A percentile compares a stretch with the other conserved stretches of the same genome.
phyloP scores from a whole-genome alignment of 2,329 filamentous ascomycete species.

The Delphinella strobiligena region DNA sequence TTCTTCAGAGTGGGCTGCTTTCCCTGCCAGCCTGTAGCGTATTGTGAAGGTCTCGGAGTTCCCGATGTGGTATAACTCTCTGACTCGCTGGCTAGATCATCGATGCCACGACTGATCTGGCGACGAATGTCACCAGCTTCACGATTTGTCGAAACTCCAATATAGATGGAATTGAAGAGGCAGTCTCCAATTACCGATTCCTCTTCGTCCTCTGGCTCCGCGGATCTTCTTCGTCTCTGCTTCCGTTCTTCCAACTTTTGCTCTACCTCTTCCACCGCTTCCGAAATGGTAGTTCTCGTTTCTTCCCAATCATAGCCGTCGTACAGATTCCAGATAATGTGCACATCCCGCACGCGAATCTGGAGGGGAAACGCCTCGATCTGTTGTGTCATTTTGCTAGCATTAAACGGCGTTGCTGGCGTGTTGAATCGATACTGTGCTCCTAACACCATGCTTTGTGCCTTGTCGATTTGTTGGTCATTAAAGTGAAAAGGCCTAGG shows the following conservation, averaged over 20 bases:
- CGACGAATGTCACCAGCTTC: conserved; percentile 72
- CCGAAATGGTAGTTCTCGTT: conserved; percentile 74
- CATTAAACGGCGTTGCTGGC: conserved; percentile 9
- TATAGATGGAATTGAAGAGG: conserved; percentile 97
- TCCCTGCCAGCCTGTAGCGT: conserved; percentile 18
- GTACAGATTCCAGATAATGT: conserved; percentile 94
- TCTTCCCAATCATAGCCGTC: conserved; percentile 94
- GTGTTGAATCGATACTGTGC: conserved; percentile 19
- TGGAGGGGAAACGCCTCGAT: conserved; percentile 42
- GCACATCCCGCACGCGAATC: conserved; percentile 70
- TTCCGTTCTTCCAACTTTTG: conserved; percentile 65
- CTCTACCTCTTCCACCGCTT: conserved; percentile 82
- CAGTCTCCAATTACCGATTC: conserved; percentile 87
- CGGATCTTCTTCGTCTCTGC: conserved; percentile 42
- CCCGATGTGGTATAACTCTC: conserved; percentile 70
- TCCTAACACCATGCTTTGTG: conserved; percentile 17
- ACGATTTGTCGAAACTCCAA: conserved; percentile 69
- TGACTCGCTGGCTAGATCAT: conserved; percentile 78
- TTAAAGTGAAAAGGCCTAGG: conserved; percentile 19
- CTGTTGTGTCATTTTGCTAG: neutral
- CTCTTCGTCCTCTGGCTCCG: conserved; percentile 56
- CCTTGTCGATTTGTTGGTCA: conserved; percentile 22
- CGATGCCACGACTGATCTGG: conserved; percentile 78
- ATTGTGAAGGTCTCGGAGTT: conserved; percentile 46
- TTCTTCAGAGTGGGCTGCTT: conserved; percentile 21